phyloP scores from a whole-genome alignment of 2,329 filamentous ascomycete genomes.

The Thielaviopsis ethacetica region DNA sequence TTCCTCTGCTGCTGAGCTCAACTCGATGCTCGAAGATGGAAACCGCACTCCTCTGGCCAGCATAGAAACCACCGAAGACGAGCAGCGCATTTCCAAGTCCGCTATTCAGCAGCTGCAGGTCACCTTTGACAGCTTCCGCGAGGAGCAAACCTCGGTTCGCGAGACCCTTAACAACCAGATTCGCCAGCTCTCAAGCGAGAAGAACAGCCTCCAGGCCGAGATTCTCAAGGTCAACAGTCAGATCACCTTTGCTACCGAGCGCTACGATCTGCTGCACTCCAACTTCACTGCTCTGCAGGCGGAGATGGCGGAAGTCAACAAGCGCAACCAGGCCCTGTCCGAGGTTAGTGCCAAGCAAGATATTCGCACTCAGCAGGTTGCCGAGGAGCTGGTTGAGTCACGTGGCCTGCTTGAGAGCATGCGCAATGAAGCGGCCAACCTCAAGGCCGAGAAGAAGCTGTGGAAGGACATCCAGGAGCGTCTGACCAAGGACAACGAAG shows the following conservation, averaged over 20 bases:
- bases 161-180: conserved; percentile 72
- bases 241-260: conserved; percentile 62
- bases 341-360: conserved; percentile 84
- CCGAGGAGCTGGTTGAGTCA: conserved; percentile 81
- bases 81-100: conserved; percentile 43
- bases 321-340: conserved; percentile 58
- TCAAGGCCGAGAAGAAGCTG: conserved; percentile 86
- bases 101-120: conserved; percentile 74
- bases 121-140: conserved; percentile 78
- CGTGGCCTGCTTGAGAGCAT: conserved; percentile 70
- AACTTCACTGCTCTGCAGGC: conserved; percentile 72
- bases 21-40: conserved; percentile 56
- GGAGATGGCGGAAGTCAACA: conserved; percentile 77
- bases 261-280: conserved; percentile 75
- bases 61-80: conserved; percentile 42
- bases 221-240: conserved; percentile 68
- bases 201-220: conserved; percentile 66
- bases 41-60: conserved; percentile 40
- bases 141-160: conserved; percentile 69
- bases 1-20: conserved; percentile 41
- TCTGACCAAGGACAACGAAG: conserved; percentile 75
- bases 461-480: conserved; percentile 90
- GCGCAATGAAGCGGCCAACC: conserved; percentile 76
- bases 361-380: conserved; percentile 74
- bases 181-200: conserved; percentile 65